These are phyloP conservation scores for Trypanosoma congolense DNA, from an alignment of 208 protist species.

Conservation along the genomic window DNA sequence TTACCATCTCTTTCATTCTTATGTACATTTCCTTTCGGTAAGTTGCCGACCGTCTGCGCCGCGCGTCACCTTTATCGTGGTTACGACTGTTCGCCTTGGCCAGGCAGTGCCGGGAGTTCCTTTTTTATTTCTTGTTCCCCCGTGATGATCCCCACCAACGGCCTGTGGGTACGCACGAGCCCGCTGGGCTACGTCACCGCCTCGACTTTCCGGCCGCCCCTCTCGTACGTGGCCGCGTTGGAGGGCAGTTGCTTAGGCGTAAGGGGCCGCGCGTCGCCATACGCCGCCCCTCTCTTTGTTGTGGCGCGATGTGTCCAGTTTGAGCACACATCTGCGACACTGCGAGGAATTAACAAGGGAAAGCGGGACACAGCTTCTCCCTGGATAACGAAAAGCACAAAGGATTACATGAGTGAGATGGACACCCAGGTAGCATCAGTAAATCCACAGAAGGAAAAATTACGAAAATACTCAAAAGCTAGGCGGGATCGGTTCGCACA, in stretches of 20 bases:
- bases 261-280: not conserved
- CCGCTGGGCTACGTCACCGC: no score
- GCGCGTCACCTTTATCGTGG: no score
- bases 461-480: slow-evolving; percentile 14
- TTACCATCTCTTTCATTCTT: no score
- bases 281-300: slow-evolving; percentile 7
- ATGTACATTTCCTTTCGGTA: no score
- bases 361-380: slow-evolving; percentile 29
- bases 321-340: slow-evolving; percentile 62
- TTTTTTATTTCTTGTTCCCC: no score
- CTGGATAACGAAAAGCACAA: slow-evolving; percentile 85
- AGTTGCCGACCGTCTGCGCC: no score
- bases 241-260: not conserved
- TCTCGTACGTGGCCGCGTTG: no score
- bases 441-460: slow-evolving; percentile 23
- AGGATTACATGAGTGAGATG: slow-evolving; percentile 80
- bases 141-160: no score
- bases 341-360: slow-evolving; percentile 65
- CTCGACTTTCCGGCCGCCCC: no score
- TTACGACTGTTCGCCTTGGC: no score
- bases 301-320: slow-evolving; percentile 46
- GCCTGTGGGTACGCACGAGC: no score
- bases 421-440: slow-evolving; percentile 34
- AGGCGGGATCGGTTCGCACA: slow-evolving; percentile 25
- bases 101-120: no score